Conservation (phyloP, 1,284 basidiomycete species). For the Ganoderma lingzhi region DNA sequence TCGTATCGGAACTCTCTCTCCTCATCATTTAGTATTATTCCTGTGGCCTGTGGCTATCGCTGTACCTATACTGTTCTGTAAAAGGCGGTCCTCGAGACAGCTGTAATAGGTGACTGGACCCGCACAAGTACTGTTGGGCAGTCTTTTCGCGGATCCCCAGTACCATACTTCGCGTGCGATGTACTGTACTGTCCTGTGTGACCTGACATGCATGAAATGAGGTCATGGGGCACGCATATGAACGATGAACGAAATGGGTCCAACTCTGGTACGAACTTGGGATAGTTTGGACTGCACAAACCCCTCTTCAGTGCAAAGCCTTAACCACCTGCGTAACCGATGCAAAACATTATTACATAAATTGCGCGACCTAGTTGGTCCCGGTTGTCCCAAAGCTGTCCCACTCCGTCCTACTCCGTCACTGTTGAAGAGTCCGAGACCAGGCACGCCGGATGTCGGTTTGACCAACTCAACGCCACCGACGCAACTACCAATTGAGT, state of each 20-base stretch:
- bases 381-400: neutral
- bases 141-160: neutral
- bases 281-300: too few relatives aligned
- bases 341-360: neutral
- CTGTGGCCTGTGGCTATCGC: constrained; percentile 16
- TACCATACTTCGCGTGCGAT: neutral
- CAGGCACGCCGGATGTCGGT: neutral
- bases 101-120: constrained; percentile 15
- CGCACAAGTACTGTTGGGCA: neutral
- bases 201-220: too few relatives aligned
- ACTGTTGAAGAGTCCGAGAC: neutral
- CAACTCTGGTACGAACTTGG: too few relatives aligned
- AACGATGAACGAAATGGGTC: too few relatives aligned
- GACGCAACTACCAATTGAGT: neutral
- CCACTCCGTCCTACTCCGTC: neutral
- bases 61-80: constrained; percentile 30
- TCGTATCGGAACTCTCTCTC: constrained; percentile 13
- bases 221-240: too few relatives aligned
- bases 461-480: neutral
- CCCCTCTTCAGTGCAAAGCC: too few relatives aligned
- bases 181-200: neutral
- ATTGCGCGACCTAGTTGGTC: neutral
- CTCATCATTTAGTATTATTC: constrained; percentile 25
- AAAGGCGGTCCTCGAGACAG: constrained; percentile 20
- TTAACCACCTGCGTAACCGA: constrained; percentile 1